These are phyloP conservation scores for Zanthoxylum bungeanum DNA, from an alignment of 345 rosid species.

Conservation along the genomic window DNA sequence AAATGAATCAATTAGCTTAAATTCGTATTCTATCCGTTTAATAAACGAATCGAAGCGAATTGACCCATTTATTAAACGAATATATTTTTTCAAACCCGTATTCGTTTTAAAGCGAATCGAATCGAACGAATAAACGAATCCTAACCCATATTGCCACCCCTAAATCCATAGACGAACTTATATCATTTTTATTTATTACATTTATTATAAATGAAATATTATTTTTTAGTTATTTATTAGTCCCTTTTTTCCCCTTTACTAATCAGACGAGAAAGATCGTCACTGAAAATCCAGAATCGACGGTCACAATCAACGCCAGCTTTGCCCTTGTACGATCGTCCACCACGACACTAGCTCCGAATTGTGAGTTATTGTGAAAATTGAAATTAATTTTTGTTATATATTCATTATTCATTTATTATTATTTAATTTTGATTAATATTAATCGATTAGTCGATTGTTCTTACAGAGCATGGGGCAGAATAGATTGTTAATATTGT, in stretches of 20 bases:
- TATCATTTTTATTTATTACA: too few species aligned
- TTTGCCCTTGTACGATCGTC: neutral
- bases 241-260: neutral
- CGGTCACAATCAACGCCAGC: neutral
- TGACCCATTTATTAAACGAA: too few species aligned
- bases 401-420: neutral
- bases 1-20: too few species aligned
- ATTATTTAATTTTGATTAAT: neutral
- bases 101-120: too few species aligned
- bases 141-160: too few species aligned
- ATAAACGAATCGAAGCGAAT: too few species aligned
- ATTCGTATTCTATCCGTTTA: too few species aligned
- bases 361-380: neutral
- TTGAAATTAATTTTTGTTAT: neutral
- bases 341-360: neutral
- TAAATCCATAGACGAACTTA: too few species aligned
- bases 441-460: neutral
- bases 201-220: neutral
- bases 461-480: constrained; percentile 44
- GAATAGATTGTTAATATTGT: constrained; percentile 33
- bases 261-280: neutral
- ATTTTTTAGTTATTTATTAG: neutral
- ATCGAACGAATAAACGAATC: too few species aligned
- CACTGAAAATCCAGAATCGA: neutral
- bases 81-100: too few species aligned